Evolutionary conservation across 306 rosid species (phyloP).

Genomic region (Abrus pulchellus): DNA sequence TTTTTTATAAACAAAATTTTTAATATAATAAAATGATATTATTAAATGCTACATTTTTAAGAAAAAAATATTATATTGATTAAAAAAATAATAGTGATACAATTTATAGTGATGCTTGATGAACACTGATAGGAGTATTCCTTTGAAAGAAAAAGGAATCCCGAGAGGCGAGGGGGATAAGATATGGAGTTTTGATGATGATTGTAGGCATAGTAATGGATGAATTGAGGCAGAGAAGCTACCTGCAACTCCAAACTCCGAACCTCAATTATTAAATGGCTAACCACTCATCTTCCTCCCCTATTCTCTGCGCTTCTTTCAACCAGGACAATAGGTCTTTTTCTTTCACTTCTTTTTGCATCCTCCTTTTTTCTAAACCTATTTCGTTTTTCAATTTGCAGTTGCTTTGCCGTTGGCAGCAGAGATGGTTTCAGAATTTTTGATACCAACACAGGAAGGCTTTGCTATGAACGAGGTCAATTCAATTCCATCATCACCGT

Average conservation of each 20-base stretch:
- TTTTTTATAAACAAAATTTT: too few species aligned
- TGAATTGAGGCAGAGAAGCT: not conserved
- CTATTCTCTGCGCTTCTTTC: constrained; percentile 89
- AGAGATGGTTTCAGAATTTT: constrained; percentile 84
- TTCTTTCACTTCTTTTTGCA: not conserved
- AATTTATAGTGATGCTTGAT: too few species aligned
- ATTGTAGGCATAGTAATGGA: not conserved
- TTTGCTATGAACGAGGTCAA: constrained; percentile 78
- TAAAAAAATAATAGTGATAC: too few species aligned
- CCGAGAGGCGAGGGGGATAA: not conserved
- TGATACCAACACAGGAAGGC: constrained; percentile 79
- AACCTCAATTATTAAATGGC: constrained; percentile 60
- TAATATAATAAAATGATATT: too few species aligned
- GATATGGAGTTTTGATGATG: not conserved
- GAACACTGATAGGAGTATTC: too few species aligned
- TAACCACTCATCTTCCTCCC: constrained; percentile 55
- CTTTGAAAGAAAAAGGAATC: too few species aligned
- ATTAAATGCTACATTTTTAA: too few species aligned
- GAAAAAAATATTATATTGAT: too few species aligned
- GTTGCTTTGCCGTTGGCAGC: constrained; percentile 87
- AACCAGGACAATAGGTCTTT: constrained; percentile 85
- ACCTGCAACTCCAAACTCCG: not conserved
- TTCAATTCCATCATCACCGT: not conserved
- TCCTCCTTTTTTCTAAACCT: not conserved
- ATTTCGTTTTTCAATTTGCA: constrained; percentile 33